These are phyloP conservation scores for Gnomoniopsis smithogilvyi DNA, from an alignment of 2,329 filamentous ascomycete species.

Conservation along the genomic window DNA sequence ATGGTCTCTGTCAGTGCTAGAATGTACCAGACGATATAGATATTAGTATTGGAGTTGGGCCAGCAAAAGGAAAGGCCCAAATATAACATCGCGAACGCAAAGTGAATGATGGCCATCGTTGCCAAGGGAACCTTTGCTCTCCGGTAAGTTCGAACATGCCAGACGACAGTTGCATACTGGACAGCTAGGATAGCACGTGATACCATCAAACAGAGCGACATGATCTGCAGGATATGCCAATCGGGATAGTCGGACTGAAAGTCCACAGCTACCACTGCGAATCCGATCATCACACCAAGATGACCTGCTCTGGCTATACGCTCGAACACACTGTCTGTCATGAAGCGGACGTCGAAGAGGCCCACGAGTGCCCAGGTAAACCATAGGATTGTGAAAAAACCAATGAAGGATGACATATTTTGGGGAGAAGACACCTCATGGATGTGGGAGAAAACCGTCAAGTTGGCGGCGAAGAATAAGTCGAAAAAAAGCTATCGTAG, in stretches of 20 bases:
- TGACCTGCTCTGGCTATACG: constrained; percentile 56
- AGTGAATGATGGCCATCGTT: constrained; percentile 27
- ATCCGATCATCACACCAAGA: constrained; percentile 62
- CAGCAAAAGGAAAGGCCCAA: constrained; percentile 39
- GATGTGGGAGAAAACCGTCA: constrained; percentile 21
- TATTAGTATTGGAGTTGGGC: constrained; percentile 28
- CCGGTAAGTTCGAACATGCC: constrained; percentile 30
- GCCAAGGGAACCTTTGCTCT: neutral
- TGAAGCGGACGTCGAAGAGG: constrained; percentile 64
- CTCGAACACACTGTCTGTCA: constrained; percentile 60
- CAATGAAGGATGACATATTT: constrained; percentile 33
- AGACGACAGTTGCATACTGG: constrained; percentile 49
- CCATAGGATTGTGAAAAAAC: constrained; percentile 52
- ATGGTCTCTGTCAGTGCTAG: constrained; percentile 51
- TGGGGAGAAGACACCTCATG: constrained; percentile 29
- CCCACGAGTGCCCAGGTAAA: constrained; percentile 65
- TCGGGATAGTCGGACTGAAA: constrained; percentile 38
- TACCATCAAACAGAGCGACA: constrained; percentile 46
- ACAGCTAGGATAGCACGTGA: constrained; percentile 47
- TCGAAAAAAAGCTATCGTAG: constrained; percentile 10
- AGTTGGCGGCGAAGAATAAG: constrained; percentile 5
- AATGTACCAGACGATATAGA: constrained; percentile 49
- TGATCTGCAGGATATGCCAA: constrained; percentile 34
- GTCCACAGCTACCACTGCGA: constrained; percentile 52
- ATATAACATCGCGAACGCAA: constrained; percentile 35